These are phyloP conservation scores for Chaetomium strumarium DNA, from an alignment of 2,329 filamentous ascomycete genomes.

Conservation along the genomic window DNA sequence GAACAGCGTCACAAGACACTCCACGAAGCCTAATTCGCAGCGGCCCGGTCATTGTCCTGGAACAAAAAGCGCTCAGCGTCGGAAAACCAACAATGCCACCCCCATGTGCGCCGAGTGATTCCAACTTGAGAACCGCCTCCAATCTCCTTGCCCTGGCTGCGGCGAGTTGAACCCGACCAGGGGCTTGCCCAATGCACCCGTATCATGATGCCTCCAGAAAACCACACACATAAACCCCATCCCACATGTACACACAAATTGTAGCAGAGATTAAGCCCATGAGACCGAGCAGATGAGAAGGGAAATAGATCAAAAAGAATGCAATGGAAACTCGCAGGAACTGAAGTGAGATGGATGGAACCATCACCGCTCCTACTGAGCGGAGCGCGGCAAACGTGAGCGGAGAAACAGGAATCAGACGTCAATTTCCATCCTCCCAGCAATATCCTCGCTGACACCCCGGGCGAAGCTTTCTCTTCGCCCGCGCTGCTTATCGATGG, in stretches of 20 bases:
- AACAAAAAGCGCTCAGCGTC: constrained; percentile 12
- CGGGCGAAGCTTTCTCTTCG: constrained; percentile 42
- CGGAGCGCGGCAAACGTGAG: background rate
- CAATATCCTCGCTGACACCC: constrained; percentile 58
- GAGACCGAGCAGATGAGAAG: constrained; percentile 5
- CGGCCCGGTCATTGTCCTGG: constrained; percentile 23
- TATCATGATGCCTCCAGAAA: background rate
- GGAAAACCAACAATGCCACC: constrained; percentile 7
- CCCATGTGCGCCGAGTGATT: background rate
- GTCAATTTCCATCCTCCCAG: constrained; percentile 57
- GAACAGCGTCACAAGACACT: background rate
- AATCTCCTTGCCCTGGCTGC: background rate
- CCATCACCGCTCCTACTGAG: too few relatives aligned
- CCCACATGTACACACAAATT: constrained; percentile 11
- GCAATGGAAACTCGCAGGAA: constrained; percentile 10
- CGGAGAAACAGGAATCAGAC: constrained; percentile 13
- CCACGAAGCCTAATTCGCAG: constrained; percentile 18
- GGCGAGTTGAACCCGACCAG: constrained; percentile 10
- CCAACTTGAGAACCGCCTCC: constrained; percentile 3
- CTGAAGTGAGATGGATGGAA: background rate
- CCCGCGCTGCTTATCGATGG: constrained; percentile 26
- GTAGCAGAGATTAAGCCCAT: constrained; percentile 9
- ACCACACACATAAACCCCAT: constrained; percentile 9
- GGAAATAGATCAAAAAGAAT: constrained; percentile 10
- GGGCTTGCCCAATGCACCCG: constrained; percentile 18